A percentile compares a stretch with the other conserved stretches of the same genome.
Evolutionary conservation across 1,284 basidiomycete species (phyloP).

Genomic region (Trametes pubescens): DNA sequence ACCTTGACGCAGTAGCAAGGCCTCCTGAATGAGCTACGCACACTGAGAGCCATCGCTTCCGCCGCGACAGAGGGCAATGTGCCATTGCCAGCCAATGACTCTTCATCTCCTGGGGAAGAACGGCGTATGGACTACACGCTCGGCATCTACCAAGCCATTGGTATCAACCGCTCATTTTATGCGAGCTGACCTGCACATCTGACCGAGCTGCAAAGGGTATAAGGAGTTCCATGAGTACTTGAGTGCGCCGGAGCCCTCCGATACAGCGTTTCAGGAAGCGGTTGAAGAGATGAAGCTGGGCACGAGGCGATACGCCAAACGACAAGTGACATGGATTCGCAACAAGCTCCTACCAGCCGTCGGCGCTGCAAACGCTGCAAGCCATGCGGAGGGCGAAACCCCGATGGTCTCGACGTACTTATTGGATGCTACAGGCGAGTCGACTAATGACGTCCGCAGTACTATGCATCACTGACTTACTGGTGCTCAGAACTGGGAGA

Average conservation of each 20-base stretch:
- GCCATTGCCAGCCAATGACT: not conserved
- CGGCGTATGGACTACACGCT: slow-evolving; percentile 65
- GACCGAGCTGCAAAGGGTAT: slow-evolving; percentile 66
- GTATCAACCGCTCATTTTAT: slow-evolving; percentile 49
- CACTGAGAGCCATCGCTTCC: slow-evolving; percentile 51
- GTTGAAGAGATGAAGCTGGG: slow-evolving; percentile 86
- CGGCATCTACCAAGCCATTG: slow-evolving; percentile 96
- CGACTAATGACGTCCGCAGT: slow-evolving; percentile 23
- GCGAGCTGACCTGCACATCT: not conserved
- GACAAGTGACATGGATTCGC: slow-evolving; percentile 92
- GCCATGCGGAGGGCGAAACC: slow-evolving; percentile 28
- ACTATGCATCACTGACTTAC: not conserved
- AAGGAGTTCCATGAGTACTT: slow-evolving; percentile 86
- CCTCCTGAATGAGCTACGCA: slow-evolving; percentile 83
- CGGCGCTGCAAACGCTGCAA: slow-evolving; percentile 53
- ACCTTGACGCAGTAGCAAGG: slow-evolving; percentile 64
- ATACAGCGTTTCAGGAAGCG: slow-evolving; percentile 62
- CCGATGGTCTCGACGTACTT: slow-evolving; percentile 58
- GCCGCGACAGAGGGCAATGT: slow-evolving; percentile 7
- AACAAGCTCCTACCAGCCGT: slow-evolving; percentile 90
- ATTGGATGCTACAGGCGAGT: slow-evolving; percentile 79
- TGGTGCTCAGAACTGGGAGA: slow-evolving; percentile 58
- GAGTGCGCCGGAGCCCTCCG: slow-evolving; percentile 48
- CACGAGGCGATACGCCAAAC: slow-evolving; percentile 92
- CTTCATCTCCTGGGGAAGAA: not conserved